Percentiles rank a stretch among this genome's conserved stretches.
Conservation (phyloP, 2,329 filamentous ascomycete species). For the Hymenoscyphus albidus region DNA sequence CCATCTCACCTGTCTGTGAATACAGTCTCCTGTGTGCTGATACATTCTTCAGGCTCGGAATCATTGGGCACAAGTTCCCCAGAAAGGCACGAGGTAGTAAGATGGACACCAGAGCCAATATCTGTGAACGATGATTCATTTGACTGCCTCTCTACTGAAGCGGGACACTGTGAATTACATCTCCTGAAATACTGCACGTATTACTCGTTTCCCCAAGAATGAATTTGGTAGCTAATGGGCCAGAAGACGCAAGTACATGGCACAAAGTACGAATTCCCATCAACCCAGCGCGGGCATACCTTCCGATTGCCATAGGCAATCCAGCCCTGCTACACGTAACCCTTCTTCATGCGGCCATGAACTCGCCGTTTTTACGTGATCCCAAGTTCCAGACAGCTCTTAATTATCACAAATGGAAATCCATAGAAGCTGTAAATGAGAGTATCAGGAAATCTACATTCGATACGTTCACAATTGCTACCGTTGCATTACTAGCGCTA, state of each 20-base stretch:
- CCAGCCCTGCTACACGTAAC: background rate
- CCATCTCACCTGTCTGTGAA: background rate
- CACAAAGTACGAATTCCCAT: slow-evolving; percentile 4
- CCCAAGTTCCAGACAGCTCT: slow-evolving; percentile 1
- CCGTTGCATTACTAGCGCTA: background rate
- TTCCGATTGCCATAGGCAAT: background rate
- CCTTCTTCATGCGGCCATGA: background rate
- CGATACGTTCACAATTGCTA: background rate
- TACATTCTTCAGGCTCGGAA: background rate
- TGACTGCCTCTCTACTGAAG: background rate
- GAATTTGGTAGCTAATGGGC: background rate
- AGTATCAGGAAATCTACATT: background rate
- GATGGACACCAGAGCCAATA: background rate
- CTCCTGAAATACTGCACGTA: slow-evolving; percentile 2
- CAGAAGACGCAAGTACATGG: background rate
- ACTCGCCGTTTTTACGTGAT: background rate
- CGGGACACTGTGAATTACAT: background rate
- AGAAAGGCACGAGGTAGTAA: background rate
- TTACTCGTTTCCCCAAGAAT: background rate
- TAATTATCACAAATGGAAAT: background rate
- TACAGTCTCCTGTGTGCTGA: background rate
- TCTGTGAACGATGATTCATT: background rate
- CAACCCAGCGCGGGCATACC: background rate
- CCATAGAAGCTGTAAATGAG: slow-evolving; percentile 1
- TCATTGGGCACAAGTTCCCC: background rate